Evolutionary conservation across 768 basidiomycete species (phyloP).

Genomic region (Mycena olivaceomarginata): DNA sequence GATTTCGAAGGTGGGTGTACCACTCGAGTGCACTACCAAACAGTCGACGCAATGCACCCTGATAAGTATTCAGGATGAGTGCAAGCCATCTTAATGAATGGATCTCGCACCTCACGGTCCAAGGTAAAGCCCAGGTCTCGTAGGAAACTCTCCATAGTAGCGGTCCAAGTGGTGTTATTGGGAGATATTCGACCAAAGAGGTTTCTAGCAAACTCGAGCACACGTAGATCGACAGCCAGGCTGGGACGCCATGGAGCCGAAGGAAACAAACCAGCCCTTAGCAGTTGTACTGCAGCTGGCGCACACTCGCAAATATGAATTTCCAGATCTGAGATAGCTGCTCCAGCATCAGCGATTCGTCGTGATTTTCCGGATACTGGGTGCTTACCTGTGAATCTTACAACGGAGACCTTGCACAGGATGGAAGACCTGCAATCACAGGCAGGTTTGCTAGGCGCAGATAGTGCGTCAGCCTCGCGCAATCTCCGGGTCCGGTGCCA

Average conservation of each 20-base stretch:
- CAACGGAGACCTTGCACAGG: not conserved
- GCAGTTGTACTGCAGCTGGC: slow-evolving; percentile 43
- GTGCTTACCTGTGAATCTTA: slow-evolving; percentile 9
- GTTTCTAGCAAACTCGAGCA: slow-evolving; percentile 45
- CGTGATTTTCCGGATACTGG: not conserved
- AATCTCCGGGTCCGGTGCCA: not conserved
- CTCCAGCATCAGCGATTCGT: not conserved
- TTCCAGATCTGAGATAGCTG: not conserved
- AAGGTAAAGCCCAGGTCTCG: not conserved
- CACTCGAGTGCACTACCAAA: not conserved
- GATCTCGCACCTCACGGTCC: not conserved
- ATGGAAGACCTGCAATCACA: not conserved
- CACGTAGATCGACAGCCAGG: not conserved
- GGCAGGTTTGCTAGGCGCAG: not conserved
- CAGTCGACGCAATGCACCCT: slow-evolving; percentile 1
- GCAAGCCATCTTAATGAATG: too few relatives aligned
- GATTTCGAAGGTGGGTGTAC: slow-evolving; percentile 14
- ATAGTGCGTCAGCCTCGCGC: not conserved
- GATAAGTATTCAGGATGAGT: too few relatives aligned
- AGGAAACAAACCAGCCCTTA: slow-evolving; percentile 50
- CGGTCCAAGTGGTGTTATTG: slow-evolving; percentile 45
- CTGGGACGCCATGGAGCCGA: slow-evolving; percentile 44
- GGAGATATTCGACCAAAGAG: slow-evolving; percentile 44
- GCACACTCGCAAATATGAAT: not conserved
- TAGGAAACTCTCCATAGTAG: slow-evolving; percentile 38